Percentiles rank a stretch among this genome's conserved stretches.
phyloP scores from a whole-genome alignment of 345 rosid species.

The Triadica sebifera region DNA sequence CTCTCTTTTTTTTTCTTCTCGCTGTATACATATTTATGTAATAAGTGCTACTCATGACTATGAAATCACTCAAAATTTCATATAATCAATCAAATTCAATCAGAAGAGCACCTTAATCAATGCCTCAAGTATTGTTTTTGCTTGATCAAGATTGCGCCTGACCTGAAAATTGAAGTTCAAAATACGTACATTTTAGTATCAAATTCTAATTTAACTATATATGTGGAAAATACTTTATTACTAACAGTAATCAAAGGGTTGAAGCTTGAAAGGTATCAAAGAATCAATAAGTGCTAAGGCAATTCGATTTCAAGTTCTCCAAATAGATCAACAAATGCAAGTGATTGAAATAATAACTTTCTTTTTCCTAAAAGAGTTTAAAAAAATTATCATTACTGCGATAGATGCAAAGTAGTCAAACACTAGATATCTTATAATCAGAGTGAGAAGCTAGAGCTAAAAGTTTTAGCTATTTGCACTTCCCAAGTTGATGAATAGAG shows the following conservation, averaged over 20 bases:
- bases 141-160: constrained; percentile 96
- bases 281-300: not conserved
- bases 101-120: constrained; percentile 69
- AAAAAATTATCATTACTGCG: no score
- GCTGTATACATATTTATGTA: constrained; percentile 42
- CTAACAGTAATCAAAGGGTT: not conserved
- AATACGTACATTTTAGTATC: not conserved
- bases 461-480: not conserved
- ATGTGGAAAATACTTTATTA: not conserved
- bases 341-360: not conserved
- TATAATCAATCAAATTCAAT: not conserved
- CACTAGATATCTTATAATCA: not conserved
- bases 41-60: constrained; percentile 1
- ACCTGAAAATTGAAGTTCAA: constrained; percentile 51
- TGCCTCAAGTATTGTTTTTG: constrained; percentile 81
- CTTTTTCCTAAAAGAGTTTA: not conserved
- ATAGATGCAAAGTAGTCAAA: not conserved
- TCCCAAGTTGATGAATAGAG: not conserved
- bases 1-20: constrained; percentile 96
- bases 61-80: not conserved
- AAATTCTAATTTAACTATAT: not conserved
- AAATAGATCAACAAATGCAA: not conserved
- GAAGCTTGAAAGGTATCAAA: not conserved
- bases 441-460: not conserved
- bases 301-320: no score